Evolutionary conservation across 2,329 filamentous ascomycete genomes (phyloP), one percentile per base, ranked within the genome.

Genomic region (Epichloe gansuensis): DNA sequence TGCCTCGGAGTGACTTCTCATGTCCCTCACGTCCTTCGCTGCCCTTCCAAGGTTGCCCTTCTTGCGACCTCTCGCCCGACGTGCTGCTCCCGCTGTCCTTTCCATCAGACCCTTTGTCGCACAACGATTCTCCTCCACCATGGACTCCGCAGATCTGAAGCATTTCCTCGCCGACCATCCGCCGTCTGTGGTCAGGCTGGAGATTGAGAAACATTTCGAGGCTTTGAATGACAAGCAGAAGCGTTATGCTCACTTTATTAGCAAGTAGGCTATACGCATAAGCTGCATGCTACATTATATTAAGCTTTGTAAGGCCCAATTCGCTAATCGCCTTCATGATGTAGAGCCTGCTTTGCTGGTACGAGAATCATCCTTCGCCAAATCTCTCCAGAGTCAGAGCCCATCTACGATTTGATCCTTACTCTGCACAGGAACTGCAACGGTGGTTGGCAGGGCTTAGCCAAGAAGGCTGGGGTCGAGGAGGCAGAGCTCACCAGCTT

Each of bases 171-270:
- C 93, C 46, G 93, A 98, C 69, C 84, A 85, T 57, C 93, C 93
- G 45, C 93, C 93, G 1, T 86, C 84, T 47, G 81, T 96, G 52
- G 91, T 96, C 54, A 82, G 84, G 47, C 80, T 98, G 48, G 84
- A 89, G 66, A 93, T 97, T 66, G 89, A 89, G 71, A 87, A 89
- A 65, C 91, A 97, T 70, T 98, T 97, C 62, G 85, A 91, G 51
- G 81, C 82, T 38, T 69, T 93, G 55, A 77, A 71, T 50, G 80
- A 87, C 61, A 75, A 85, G 65, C 81, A 95, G 72, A 89, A 91
- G 73, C 83, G 86, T 64, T 96, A 96, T 75, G 87, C 90, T 57
- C 90, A 96, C 71, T 89, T 84, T 64, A 87, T 95, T 65, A 88
- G 84, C 78, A 81, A 78, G 85, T 87, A 75, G 60, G 74, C 53